phyloP scores from a whole-genome alignment of 1,284 basidiomycete genomes.

The Tranzscheliella williamsii region DNA sequence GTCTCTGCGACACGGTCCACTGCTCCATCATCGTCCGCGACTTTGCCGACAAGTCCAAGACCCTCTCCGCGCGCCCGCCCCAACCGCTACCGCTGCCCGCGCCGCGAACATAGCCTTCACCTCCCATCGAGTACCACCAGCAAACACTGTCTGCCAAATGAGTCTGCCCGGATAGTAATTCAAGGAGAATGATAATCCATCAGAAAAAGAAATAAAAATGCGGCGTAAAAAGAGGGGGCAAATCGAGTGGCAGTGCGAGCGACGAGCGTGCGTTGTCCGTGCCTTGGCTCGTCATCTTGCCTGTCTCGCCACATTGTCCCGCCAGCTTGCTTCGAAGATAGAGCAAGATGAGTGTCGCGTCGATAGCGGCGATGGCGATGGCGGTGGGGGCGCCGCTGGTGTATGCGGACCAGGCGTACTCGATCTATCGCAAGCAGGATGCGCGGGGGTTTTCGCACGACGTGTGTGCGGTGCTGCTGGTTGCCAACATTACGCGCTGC shows the following conservation, averaged over 20 bases:
- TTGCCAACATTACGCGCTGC: slow-evolving; percentile 54
- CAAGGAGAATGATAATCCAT: too few relatives aligned
- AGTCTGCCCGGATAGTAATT: too few relatives aligned
- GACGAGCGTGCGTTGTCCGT: too few relatives aligned
- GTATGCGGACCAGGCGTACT: slow-evolving; percentile 52
- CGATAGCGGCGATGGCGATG: slow-evolving; percentile 30
- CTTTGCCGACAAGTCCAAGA: slow-evolving; percentile 41
- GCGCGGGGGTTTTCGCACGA: slow-evolving; percentile 75
- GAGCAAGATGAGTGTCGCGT: slow-evolving; percentile 26
- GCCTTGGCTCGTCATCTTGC: too few relatives aligned
- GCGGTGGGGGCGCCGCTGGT: slow-evolving; percentile 52
- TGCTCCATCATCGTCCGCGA: slow-evolving; percentile 55
- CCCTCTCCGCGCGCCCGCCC: slow-evolving; percentile 12
- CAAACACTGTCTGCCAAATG: too few relatives aligned
- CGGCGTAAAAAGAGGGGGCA: too few relatives aligned
- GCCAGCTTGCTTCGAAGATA: too few relatives aligned
- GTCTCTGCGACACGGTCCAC: slow-evolving; percentile 70
- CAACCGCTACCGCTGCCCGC: slow-evolving; percentile 2
- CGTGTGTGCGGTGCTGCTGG: slow-evolving; percentile 48
- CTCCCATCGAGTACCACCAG: too few relatives aligned
- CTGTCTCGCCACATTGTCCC: too few relatives aligned
- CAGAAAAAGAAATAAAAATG: too few relatives aligned
- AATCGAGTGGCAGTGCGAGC: too few relatives aligned
- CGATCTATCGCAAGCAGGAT: slow-evolving; percentile 63
- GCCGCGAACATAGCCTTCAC: too few relatives aligned